These are phyloP conservation scores for Stereum hirsutum DNA, from an alignment of 1,284 basidiomycete genomes.

Conservation along the genomic window DNA sequence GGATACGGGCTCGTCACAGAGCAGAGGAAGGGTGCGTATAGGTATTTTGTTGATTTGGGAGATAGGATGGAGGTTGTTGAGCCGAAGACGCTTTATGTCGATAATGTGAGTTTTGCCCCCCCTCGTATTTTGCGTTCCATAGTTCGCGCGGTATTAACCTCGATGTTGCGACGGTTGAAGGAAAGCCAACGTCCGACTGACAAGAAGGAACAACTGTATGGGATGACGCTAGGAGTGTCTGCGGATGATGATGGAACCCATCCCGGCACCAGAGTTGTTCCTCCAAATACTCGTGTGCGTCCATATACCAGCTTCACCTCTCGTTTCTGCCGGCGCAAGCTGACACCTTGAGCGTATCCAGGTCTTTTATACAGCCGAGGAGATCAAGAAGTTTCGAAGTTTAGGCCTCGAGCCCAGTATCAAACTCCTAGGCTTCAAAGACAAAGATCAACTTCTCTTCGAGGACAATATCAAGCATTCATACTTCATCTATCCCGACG, in stretches of 20 bases:
- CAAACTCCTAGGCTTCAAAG: constrained; percentile 90
- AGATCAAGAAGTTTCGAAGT: constrained; percentile 75
- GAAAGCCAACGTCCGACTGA: constrained; percentile 51
- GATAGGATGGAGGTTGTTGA: constrained; percentile 69
- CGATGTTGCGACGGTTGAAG: constrained; percentile 24
- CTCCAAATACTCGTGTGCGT: constrained; percentile 40
- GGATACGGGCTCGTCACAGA: constrained; percentile 84
- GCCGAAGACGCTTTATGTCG: constrained; percentile 65
- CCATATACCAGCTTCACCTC: too few species aligned
- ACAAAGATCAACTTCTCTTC: constrained; percentile 59
- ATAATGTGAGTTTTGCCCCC: constrained; percentile 45
- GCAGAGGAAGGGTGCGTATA: constrained; percentile 74
- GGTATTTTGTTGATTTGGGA: constrained; percentile 75
- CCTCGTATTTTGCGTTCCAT: neutral
- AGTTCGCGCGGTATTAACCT: neutral
- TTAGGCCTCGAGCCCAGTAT: constrained; percentile 73
- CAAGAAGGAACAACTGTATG: constrained; percentile 49
- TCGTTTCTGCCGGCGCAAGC: too few species aligned
- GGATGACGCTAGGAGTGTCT: constrained; percentile 45
- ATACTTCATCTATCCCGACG: constrained; percentile 89
- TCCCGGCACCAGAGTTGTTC: constrained; percentile 31
- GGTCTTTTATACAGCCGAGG: constrained; percentile 74
- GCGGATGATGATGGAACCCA: constrained; percentile 29
- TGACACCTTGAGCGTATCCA: constrained; percentile 6
- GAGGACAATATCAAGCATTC: constrained; percentile 92